These are phyloP conservation scores for Fusarium sp. DNA, from an alignment of 2,329 filamentous ascomycete genomes.

Conservation along the genomic window DNA sequence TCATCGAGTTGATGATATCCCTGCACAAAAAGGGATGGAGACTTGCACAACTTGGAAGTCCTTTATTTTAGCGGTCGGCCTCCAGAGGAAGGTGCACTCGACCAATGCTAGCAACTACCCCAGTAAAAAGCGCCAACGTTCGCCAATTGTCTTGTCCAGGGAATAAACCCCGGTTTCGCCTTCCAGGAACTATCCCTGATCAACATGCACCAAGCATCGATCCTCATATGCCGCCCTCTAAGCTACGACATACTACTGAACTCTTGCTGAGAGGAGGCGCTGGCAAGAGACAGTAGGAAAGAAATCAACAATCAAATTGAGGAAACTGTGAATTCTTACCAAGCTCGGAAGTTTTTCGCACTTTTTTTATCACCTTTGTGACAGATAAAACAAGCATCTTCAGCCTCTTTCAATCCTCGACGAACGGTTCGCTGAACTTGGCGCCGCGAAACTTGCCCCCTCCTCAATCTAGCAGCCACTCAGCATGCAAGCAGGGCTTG, in stretches of 20 bases:
- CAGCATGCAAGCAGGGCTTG: slow-evolving; percentile 24
- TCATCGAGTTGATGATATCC: neutral
- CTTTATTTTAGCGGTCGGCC: slow-evolving; percentile 19
- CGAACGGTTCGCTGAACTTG: slow-evolving; percentile 36
- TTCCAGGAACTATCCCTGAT: slow-evolving; percentile 38
- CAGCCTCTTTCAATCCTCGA: slow-evolving; percentile 21
- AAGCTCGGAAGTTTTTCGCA: neutral
- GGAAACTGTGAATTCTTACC: neutral
- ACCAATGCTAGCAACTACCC: slow-evolving; percentile 7
- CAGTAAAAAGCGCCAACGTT: slow-evolving; percentile 18
- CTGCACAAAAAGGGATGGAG: slow-evolving; percentile 1
- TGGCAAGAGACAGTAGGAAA: slow-evolving; percentile 13
- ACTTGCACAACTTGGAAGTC: slow-evolving; percentile 24
- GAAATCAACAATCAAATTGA: neutral
- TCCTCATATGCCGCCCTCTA: slow-evolving; percentile 34
- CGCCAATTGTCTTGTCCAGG: slow-evolving; percentile 4
- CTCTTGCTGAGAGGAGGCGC: neutral
- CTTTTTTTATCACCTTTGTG: slow-evolving; percentile 4
- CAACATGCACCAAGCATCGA: slow-evolving; percentile 41
- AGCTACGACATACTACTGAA: neutral
- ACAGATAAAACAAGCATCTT: slow-evolving; percentile 5
- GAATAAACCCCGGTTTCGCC: slow-evolving; percentile 21
- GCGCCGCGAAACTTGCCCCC: slow-evolving; percentile 22
- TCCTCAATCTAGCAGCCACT: slow-evolving; percentile 30
- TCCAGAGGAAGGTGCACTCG: slow-evolving; percentile 23